phyloP scores from a whole-genome alignment of 257 asterid species.

The Verbena officinalis region DNA sequence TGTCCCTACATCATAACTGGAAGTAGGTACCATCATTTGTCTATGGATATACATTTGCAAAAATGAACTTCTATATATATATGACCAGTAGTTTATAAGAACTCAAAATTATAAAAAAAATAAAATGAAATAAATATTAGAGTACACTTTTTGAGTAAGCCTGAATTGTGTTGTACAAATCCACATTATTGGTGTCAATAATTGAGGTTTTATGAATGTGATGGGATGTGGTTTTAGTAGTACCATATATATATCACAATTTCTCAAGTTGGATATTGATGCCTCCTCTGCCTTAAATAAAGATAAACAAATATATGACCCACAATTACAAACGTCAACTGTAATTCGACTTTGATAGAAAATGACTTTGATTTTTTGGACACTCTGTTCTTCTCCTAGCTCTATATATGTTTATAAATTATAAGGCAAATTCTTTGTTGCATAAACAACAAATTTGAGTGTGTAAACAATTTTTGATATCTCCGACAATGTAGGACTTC shows the following conservation, averaged over 20 bases:
- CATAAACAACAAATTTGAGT: neutral
- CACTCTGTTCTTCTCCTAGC: neutral
- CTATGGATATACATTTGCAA: no score
- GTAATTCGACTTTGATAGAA: conserved; percentile 28
- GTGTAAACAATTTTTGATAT: neutral
- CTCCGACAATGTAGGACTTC: conserved; percentile 28
- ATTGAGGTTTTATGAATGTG: conserved; percentile 41
- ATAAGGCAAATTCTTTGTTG: no score
- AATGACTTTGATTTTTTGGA: conserved; percentile 38
- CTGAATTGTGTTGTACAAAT: neutral
- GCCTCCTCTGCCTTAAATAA: conserved; percentile 32
- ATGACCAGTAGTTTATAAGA: no score
- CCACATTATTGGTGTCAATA: conserved; percentile 39
- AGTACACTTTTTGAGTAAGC: neutral
- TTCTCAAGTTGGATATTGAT: conserved; percentile 56
- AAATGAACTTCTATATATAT: no score
- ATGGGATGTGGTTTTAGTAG: conserved; percentile 32
- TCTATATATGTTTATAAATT: no score
- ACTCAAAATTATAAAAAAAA: neutral
- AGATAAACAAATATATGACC: conserved; percentile 39
- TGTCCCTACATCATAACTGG: no score
- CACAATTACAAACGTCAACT: conserved; percentile 39
- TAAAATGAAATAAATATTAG: neutral
- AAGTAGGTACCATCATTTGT: no score
- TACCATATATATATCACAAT: conserved; percentile 29